A percentile compares a stretch with the other conserved stretches of the same genome.
These are phyloP conservation scores for Saturnispora sanitii DNA, from an alignment of 805 yeast species.

Conservation along the genomic window DNA sequence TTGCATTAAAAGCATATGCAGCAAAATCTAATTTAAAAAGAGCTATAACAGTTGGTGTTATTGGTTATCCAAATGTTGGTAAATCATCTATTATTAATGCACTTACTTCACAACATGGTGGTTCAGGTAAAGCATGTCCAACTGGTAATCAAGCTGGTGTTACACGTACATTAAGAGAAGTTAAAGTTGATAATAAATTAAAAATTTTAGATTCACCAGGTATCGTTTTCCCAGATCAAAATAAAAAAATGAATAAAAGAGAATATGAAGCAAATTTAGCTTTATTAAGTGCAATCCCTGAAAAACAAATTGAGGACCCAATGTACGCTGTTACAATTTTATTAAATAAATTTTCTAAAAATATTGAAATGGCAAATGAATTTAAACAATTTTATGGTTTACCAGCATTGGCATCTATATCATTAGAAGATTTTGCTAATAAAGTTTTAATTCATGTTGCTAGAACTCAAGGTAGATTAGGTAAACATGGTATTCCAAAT, in stretches of 20 bases:
- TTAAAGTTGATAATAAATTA: conserved; percentile 82
- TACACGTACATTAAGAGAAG: conserved; percentile 84
- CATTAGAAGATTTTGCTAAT: conserved; percentile 69
- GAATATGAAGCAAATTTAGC: conserved; percentile 86
- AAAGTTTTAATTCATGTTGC: conserved; percentile 89
- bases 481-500: conserved; percentile 90
- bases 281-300: conserved; percentile 80
- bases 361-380: conserved; percentile 65
- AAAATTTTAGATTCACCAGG: conserved; percentile 94
- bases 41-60: conserved; percentile 86
- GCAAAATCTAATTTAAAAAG: conserved; percentile 76
- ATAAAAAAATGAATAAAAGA: conserved; percentile 35
- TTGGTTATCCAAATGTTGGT: conserved; percentile 97
- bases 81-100: conserved; percentile 92
- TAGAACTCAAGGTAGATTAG: conserved; percentile 82
- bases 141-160: conserved; percentile 98
- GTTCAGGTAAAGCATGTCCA: conserved; percentile 72
- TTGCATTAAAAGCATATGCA: conserved; percentile 79
- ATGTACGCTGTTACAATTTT: conserved; percentile 69
- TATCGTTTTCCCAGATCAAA: conserved; percentile 71
- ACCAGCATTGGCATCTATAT: conserved; percentile 67
- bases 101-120: conserved; percentile 70
- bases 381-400: conserved; percentile 65
- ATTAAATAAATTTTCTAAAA: conserved; percentile 65
- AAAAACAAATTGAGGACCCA: conserved; percentile 78